Base-by-base conservation (phyloP, 805 yeast genomes). In the Saccharomyces mikatae region DNA sequence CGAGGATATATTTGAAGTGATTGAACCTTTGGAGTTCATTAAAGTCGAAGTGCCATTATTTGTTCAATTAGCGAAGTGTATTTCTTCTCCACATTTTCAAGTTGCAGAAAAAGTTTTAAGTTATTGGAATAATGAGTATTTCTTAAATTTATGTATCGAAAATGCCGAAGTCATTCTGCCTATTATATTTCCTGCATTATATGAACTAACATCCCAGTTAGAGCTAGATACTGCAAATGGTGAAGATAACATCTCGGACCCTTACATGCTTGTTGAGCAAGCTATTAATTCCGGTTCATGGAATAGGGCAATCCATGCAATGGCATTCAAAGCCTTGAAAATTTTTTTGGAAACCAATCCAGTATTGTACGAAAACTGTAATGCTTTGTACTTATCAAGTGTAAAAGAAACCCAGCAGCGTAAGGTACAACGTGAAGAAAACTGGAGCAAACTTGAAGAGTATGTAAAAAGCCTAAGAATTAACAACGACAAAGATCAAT, bases 1-100 rank as follows among this genome's bases (percentile, higher is more conserved):
- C 60, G 99, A 94, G 71, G 99, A 94, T 69, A 91, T 94, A 3
- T 89, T 91, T 68, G 99, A 94, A 73, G 94, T 89, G 29, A 89
- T 92, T 77, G 97, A 92, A 71, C 96, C 97, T 13, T 76, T 80
- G 55, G 98, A 94, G 72, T 94, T 94, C 68, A 81, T 83, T 60
- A 89, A 89, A 72, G 88, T 94, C 59, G 95, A 91, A 71, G 87
- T 90, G 2, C 98, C 98, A 3, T 75, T 94, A 49, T 91, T 91
- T 72, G 95, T 92, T 30, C 99, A 94, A 73, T 78, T 94, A 60
- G 87, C 96, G 51, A 89, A 87, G 71, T 92, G 98, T 73, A 91
- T 94, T 44, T 80, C 96, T 28, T 87, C 96, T 1, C 89, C 96
- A 28, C 98, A 94, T 74, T 95, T 94, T 76, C 99, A 94, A 77